A percentile compares a stretch with the other conserved stretches of the same genome.
Evolutionary conservation across 805 yeast genomes (phyloP).

Genomic region (Starmerella scarabaei): DNA sequence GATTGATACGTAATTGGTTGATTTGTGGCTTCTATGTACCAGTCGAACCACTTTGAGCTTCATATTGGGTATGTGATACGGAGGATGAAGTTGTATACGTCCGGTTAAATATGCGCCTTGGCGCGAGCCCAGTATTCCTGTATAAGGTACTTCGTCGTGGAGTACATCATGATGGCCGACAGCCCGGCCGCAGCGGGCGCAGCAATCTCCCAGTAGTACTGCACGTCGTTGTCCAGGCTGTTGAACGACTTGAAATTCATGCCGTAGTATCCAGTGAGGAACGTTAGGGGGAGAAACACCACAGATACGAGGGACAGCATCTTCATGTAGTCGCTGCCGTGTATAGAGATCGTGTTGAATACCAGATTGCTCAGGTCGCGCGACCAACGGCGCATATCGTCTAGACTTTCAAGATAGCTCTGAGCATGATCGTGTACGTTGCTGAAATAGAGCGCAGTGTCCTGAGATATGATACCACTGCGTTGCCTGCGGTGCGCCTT

Average conservation of each 20-base stretch:
- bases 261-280: slow-evolving; percentile 51
- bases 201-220: slow-evolving; percentile 39
- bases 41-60: too few relatives aligned
- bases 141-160: slow-evolving; percentile 5
- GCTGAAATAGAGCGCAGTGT: slow-evolving; percentile 37
- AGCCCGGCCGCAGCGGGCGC: slow-evolving; percentile 28
- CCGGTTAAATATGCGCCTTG: slow-evolving; percentile 12
- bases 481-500: background rate
- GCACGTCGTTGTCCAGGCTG: slow-evolving; percentile 30
- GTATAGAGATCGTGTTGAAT: slow-evolving; percentile 45
- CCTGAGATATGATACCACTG: slow-evolving; percentile 25
- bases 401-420: slow-evolving; percentile 41
- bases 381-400: slow-evolving; percentile 40
- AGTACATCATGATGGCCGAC: slow-evolving; percentile 23
- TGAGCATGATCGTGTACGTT: slow-evolving; percentile 47
- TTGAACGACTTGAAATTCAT: slow-evolving; percentile 39
- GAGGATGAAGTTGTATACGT: too few relatives aligned
- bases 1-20: too few relatives aligned
- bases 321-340: slow-evolving; percentile 43
- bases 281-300: slow-evolving; percentile 44
- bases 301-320: slow-evolving; percentile 45
- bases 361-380: slow-evolving; percentile 40
- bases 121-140: slow-evolving; percentile 18
- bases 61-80: too few relatives aligned
- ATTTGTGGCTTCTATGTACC: too few relatives aligned